phyloP scores from a whole-genome alignment of 129 eudicot species.

The Chrysanthemum lavandulifolium region DNA sequence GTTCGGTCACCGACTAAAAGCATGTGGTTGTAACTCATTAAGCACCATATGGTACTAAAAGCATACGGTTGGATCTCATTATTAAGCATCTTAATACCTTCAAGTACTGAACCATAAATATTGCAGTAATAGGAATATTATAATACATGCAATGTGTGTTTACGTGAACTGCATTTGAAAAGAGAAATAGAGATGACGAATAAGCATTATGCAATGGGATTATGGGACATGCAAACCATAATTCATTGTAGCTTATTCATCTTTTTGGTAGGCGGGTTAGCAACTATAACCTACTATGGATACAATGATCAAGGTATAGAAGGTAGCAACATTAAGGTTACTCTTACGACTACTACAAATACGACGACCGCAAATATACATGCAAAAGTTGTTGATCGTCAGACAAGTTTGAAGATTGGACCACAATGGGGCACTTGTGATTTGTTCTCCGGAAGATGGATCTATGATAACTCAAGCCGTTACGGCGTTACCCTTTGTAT shows the following conservation, averaged over 20 bases:
- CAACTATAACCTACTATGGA: conserved; percentile 16
- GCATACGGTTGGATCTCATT: no score
- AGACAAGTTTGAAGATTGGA: conserved; percentile 5
- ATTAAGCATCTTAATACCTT: no score
- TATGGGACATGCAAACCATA: conserved; percentile 26
- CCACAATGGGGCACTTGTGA: conserved; percentile 22
- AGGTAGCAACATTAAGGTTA: neutral
- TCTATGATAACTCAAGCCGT: conserved; percentile 20
- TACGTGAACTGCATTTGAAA: no score
- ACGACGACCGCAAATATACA: neutral
- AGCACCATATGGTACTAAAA: no score
- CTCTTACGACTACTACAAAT: neutral
- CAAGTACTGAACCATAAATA: no score
- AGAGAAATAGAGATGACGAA: conserved; percentile 11
- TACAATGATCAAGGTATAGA: conserved; percentile 4
- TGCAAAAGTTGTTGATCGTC: conserved; percentile 15
- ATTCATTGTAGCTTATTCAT: conserved; percentile 22
- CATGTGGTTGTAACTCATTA: no score
- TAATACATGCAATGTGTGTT: no score
- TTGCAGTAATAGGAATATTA: no score
- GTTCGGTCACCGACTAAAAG: neutral
- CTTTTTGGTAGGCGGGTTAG: conserved; percentile 26
- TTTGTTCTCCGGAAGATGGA: conserved; percentile 33
- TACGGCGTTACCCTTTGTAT: conserved; percentile 31
- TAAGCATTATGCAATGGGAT: conserved; percentile 26